Evolutionary conservation across 495 filamentous ascomycete species (phyloP), one percentile per base, ranked within the genome.

Genomic region (Hyaloscypha bicolor): DNA sequence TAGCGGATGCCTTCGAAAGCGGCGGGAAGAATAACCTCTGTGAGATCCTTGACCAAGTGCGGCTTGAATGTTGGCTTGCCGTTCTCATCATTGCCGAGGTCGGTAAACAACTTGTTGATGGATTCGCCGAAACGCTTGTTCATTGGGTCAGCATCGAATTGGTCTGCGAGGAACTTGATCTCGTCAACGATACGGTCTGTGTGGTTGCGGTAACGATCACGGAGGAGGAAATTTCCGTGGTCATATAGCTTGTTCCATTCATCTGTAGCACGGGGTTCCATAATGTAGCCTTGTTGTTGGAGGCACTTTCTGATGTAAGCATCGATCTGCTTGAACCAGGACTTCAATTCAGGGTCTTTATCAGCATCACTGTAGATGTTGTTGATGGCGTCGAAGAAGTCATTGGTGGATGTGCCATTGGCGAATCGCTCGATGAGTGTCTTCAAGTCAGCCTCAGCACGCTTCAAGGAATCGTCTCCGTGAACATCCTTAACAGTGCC

Each of bases 351-450:
- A 0, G 92, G 90, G 69, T 99, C 95, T 22, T 82, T 83, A 71
- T 98, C 93, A 8, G 95, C 92, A 80, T 97, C 94, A n/a, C 82
- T 78, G 79, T 98, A 99, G 69, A 99, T 88, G 63, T 83, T 85
- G 73, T 96, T 91, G 75, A 99, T 88, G 2, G 94, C 87, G 55
- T 90, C 90, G 76, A 96, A 91, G 42, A 98, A 78, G 75, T 96
- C 92, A 68, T 96, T 90, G 48, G 86, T 82, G 2, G 93, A 97
- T 9, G 95, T 99, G 76, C 87, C 89, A 78, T 98, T 98, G 74
- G 95, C 95, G 70, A 97, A 98, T 56, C 95, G 90, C 81, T 99
- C 96, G 67, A 98, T 87, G 22, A 99, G 83, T 16, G 86, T 90
- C 91, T 94, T 65, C 61, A 99, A 82, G 72, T 96, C 89, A 76